Evolutionary conservation across 176 grass and related monocot species (phyloP).

Genomic region (Bolboschoenus planiculmis): DNA sequence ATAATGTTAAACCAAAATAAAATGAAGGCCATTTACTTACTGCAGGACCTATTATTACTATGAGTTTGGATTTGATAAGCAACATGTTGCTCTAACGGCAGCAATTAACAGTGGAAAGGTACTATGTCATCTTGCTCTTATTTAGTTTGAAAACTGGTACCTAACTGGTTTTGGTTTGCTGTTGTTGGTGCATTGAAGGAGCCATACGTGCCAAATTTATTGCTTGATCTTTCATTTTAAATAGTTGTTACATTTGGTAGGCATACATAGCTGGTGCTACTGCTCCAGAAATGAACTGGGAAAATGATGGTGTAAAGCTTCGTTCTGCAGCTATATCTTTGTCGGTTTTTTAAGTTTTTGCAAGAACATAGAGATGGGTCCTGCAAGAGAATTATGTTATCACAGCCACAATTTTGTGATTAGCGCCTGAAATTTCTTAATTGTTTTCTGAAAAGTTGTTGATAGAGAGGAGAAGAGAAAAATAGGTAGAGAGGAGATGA

Average conservation of each 20-base stretch:
- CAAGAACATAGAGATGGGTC: not conserved
- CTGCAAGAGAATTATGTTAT: not conserved
- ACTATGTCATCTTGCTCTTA: conserved; percentile 7
- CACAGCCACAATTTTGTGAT: conserved; percentile 6
- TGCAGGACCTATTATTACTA: conserved; percentile 89
- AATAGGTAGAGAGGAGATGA: not conserved
- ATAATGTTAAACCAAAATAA: conserved; percentile 12
- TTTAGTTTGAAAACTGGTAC: conserved; percentile 5
- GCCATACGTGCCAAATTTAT: not conserved
- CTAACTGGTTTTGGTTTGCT: conserved; percentile 2
- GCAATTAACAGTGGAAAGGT: conserved; percentile 83
- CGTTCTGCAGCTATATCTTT: conserved; percentile 79
- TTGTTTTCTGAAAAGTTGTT: not conserved
- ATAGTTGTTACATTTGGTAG: conserved; percentile 29
- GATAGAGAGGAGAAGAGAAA: not conserved
- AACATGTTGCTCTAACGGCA: conserved; percentile 78
- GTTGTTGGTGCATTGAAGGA: not conserved
- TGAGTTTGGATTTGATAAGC: conserved; percentile 61
- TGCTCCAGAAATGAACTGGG: conserved; percentile 79
- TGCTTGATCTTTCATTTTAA: not conserved
- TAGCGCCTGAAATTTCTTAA: not conserved
- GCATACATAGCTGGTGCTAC: conserved; percentile 68
- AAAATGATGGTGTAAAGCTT: conserved; percentile 62
- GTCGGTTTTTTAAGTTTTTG: conserved; percentile 38
- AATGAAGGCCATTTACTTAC: conserved; percentile 13